Conservation (phyloP, 345 rosid species). For the Arabidopsis suecica region DNA sequence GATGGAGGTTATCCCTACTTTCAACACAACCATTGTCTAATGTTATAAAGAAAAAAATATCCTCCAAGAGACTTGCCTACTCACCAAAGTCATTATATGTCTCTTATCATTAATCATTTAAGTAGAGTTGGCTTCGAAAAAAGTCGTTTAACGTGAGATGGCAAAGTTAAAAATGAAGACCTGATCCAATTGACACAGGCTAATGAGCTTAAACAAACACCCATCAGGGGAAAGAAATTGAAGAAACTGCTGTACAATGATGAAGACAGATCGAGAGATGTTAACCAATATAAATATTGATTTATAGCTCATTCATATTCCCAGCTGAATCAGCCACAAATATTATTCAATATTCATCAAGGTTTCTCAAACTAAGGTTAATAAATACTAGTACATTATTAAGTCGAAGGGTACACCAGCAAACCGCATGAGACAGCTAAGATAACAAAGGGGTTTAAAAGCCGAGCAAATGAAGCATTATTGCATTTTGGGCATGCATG, state of each 20-base stretch:
- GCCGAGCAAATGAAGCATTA: constrained; percentile 83
- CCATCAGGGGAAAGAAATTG: background rate
- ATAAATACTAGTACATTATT: constrained; percentile 6
- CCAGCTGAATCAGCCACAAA: constrained; percentile 18
- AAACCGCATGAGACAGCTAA: constrained; percentile 13
- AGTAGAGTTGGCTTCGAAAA: background rate
- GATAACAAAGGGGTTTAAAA: constrained; percentile 37
- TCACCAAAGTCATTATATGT: background rate
- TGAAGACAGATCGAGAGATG: constrained; percentile 45
- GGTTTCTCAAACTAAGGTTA: constrained; percentile 33
- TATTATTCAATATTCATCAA: constrained; percentile 27
- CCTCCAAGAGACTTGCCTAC: background rate
- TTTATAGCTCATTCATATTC: constrained; percentile 37
- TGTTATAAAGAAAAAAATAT: background rate
- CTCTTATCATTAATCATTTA: background rate
- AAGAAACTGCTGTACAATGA: background rate
- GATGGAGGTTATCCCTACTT: background rate
- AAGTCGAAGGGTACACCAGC: constrained; percentile 15
- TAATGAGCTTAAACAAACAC: background rate
- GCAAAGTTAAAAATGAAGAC: background rate
- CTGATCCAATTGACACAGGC: background rate
- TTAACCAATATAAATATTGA: constrained; percentile 29
- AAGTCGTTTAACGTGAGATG: background rate
- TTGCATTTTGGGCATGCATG: constrained; percentile 92
- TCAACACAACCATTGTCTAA: background rate